phyloP scores from a whole-genome alignment of 1,139 yeast genomes.

The Blastobotrys arbuscula region DNA sequence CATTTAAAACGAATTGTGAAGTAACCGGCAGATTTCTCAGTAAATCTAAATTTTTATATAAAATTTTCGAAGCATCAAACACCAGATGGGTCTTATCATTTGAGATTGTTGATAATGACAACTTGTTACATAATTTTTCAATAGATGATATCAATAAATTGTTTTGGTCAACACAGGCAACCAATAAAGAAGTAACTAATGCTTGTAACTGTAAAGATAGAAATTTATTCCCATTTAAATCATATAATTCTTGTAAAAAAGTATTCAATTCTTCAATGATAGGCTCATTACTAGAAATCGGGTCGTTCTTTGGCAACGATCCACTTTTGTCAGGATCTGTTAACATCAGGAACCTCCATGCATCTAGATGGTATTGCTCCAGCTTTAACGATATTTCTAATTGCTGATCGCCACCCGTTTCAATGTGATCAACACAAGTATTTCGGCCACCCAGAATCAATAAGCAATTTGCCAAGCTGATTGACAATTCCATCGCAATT shows the following conservation, averaged over 20 bases:
- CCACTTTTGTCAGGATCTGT: background rate
- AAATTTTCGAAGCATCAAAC: too few species aligned
- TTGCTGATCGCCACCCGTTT: too few species aligned
- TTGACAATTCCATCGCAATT: background rate
- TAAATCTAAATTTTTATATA: too few species aligned
- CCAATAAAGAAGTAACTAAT: background rate
- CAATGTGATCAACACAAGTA: too few species aligned
- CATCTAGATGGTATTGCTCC: background rate
- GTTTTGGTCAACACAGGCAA: too few species aligned
- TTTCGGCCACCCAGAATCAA: background rate
- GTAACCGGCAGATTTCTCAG: too few species aligned
- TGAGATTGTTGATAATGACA: too few species aligned
- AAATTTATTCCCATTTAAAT: background rate
- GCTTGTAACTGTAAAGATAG: background rate
- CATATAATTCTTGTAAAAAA: background rate
- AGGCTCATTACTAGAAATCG: background rate
- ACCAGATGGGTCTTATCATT: too few species aligned
- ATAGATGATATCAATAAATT: too few species aligned
- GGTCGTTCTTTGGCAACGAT: background rate
- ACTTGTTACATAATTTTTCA: too few species aligned
- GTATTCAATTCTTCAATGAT: background rate
- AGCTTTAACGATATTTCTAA: too few species aligned
- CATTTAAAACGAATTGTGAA: too few species aligned
- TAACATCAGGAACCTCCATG: slow-evolving; percentile 1
- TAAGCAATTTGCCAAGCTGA: slow-evolving; percentile 1